A percentile compares a stretch with the other conserved stretches of the same genome.
These are phyloP conservation scores for Alternaria triticina DNA, from an alignment of 2,329 filamentous ascomycete species.

Conservation along the genomic window DNA sequence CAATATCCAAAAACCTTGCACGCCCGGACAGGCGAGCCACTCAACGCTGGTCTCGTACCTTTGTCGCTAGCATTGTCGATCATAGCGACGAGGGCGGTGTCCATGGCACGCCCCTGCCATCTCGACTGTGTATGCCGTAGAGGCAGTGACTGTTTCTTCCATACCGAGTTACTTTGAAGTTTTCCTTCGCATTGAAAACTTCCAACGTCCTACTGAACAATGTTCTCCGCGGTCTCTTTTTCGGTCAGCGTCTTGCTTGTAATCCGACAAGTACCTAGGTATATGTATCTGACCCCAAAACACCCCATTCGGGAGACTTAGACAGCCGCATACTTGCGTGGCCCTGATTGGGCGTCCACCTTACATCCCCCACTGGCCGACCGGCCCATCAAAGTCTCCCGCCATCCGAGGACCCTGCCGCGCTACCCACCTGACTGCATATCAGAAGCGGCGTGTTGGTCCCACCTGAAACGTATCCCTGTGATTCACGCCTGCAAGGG, in stretches of 20 bases:
- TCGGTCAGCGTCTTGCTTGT: background rate
- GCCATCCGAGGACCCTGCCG: slow-evolving; percentile 20
- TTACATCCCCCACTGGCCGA: slow-evolving; percentile 12
- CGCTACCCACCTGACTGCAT: slow-evolving; percentile 29
- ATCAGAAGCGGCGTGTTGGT: slow-evolving; percentile 19
- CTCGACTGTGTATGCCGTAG: background rate
- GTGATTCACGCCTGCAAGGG: slow-evolving; percentile 14
- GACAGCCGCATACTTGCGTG: background rate
- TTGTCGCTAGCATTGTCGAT: slow-evolving; percentile 16
- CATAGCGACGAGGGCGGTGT: slow-evolving; percentile 2
- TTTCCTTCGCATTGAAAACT: background rate
- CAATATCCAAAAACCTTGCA: background rate
- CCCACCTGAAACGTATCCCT: slow-evolving; percentile 20
- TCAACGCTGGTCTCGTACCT: background rate
- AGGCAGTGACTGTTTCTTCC: background rate
- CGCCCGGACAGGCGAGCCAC: slow-evolving; percentile 5
- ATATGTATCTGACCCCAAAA: background rate
- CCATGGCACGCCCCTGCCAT: slow-evolving; percentile 9
- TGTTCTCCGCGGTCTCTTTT: background rate
- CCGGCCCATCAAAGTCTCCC: slow-evolving; percentile 9
- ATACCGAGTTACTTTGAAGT: background rate
- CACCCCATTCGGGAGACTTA: background rate
- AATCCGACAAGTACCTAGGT: background rate
- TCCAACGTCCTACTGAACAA: background rate
- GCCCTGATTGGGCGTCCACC: slow-evolving; percentile 18